Evolutionary conservation across 768 basidiomycete species (phyloP).

Genomic region (Mycena rebaudengoi): DNA sequence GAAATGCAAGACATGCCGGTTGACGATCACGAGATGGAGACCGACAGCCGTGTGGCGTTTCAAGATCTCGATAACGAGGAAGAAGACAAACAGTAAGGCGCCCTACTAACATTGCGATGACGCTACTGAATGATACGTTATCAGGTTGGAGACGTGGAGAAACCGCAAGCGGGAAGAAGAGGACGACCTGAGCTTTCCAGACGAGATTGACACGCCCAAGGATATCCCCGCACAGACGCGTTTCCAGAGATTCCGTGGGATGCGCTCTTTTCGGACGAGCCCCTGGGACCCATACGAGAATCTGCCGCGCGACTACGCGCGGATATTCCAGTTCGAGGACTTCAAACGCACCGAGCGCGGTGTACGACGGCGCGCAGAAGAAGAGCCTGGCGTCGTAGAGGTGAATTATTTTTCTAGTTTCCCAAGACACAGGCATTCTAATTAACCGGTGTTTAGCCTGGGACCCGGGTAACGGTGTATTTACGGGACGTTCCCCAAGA

Average conservation of each 20-base stretch:
- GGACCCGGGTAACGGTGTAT: slow-evolving; percentile 79
- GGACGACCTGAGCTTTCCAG: slow-evolving; percentile 89
- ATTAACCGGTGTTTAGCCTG: slow-evolving; percentile 60
- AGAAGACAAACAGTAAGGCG: slow-evolving; percentile 83
- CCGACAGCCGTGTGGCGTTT: slow-evolving; percentile 65
- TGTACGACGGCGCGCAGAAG: slow-evolving; percentile 71
- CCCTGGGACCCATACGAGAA: slow-evolving; percentile 99
- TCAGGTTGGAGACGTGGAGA: slow-evolving; percentile 75
- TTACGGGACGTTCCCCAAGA: slow-evolving; percentile 79
- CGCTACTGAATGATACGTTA: slow-evolving; percentile 13
- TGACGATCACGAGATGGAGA: slow-evolving; percentile 66
- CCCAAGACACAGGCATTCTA: not conserved
- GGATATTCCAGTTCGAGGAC: slow-evolving; percentile 97
- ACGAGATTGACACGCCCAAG: slow-evolving; percentile 94
- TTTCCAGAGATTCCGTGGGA: slow-evolving; percentile 91
- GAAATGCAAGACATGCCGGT: slow-evolving; percentile 68
- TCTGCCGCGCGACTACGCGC: slow-evolving; percentile 90
- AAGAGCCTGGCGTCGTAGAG: slow-evolving; percentile 67
- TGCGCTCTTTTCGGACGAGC: slow-evolving; percentile 93
- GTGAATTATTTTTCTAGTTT: slow-evolving; percentile 49
- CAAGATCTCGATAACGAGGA: slow-evolving; percentile 85
- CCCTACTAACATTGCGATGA: not conserved
- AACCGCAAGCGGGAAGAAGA: slow-evolving; percentile 78
- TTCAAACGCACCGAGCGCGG: slow-evolving; percentile 85
- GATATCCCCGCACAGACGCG: slow-evolving; percentile 81